phyloP scores from a whole-genome alignment of 257 asterid species.

The Parsonsia alboflavescens region DNA sequence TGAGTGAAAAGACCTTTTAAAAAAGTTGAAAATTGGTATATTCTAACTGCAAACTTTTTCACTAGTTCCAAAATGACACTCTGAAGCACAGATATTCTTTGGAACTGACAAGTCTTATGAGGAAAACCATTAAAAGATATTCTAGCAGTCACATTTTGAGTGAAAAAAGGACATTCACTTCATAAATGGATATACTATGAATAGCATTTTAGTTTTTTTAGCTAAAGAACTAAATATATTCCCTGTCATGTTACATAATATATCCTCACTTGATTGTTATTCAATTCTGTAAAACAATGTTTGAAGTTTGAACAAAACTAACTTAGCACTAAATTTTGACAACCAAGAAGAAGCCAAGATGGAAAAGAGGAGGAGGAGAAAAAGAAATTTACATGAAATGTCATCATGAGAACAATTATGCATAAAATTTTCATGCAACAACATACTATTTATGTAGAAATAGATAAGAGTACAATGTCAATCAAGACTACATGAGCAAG shows the following conservation, averaged over 20 bases:
- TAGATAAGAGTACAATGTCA: not conserved
- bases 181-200: not conserved
- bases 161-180: too few relatives aligned
- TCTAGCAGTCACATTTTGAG: too few relatives aligned
- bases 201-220: not conserved
- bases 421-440: not conserved
- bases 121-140: too few relatives aligned
- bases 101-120: too few relatives aligned
- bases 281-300: not conserved
- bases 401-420: not conserved
- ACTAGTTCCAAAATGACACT: too few relatives aligned
- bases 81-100: too few relatives aligned
- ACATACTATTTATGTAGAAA: not conserved
- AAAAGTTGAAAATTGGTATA: too few relatives aligned
- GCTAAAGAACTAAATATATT: not conserved
- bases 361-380: not conserved
- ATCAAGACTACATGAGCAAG: conserved; percentile 7
- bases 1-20: too few relatives aligned
- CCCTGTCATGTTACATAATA: not conserved
- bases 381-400: not conserved
- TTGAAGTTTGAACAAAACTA: not conserved
- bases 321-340: not conserved
- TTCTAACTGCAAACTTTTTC: too few relatives aligned
- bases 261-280: not conserved
- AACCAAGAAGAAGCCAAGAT: not conserved